Base-by-base conservation (phyloP, 257 asterid species). In the Osmanthus fragrans region DNA sequence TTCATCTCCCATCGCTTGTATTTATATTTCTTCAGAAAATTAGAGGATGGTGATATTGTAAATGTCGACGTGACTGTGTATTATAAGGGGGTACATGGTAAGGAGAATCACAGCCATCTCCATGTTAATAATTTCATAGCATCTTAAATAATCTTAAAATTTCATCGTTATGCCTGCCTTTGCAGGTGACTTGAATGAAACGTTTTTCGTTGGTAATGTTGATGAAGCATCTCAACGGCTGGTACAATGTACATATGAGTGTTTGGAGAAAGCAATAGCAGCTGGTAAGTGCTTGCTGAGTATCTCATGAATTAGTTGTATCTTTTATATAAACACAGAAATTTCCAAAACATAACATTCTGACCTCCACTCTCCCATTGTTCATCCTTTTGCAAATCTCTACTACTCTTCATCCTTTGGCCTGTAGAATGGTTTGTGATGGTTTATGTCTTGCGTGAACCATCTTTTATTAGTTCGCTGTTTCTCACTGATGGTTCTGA, bases 31-130 rank as follows among this genome's bases (percentile, higher is more conserved):
- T 82, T 71, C 91, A 95, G 99, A 94, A 92, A 86, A 86, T 84
- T 96, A 78, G 98, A 93, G 88, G 99, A 93, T 84, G 99, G 98
- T 19, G 99, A 96, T 84, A 90, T 96, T 81, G 97, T 96, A 47
- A 93, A 96, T 83, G 94, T 96, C 81, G 99, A 95, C 79, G 91
- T 95, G 58, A 84, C 92, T 47, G 97, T 96, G 78, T 96, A 76
- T 83, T 90, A 96, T 77, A 92, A 93, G 80, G 99, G 99, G 47
- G 97, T 92, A 77, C 98, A 96, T 85, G 98, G 99, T 95, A 77
- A 77, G 85, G 47, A 67, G 56, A 85, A 4, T 40, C 51, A 37
- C 21, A 18, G 16, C 72, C 25, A 72, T 33, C 71, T 76, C 60
- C 29, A 65, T 27, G 71, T 37, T 60, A 54, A 68, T 45, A 72